These are phyloP conservation scores for Tetracladium marchalianum DNA, from an alignment of 495 filamentous ascomycete species.

Conservation along the genomic window DNA sequence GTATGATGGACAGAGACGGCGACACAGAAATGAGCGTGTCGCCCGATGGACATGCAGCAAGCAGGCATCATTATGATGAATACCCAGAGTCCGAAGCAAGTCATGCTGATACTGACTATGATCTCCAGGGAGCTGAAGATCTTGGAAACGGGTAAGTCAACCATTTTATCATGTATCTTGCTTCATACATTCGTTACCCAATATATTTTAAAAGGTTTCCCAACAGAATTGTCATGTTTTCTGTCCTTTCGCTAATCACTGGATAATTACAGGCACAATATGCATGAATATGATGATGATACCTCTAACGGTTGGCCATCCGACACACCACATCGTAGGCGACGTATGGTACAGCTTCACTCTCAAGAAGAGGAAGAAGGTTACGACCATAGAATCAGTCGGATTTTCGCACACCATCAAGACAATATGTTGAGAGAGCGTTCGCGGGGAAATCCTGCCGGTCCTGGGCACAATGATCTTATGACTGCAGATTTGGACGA, in stretches of 20 bases:
- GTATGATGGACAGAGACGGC: conserved; percentile 15
- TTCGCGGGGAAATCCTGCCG: not conserved
- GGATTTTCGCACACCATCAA: conserved; percentile 19
- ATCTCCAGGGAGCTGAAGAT: not conserved
- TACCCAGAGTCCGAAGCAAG: not conserved
- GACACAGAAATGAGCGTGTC: conserved; percentile 21
- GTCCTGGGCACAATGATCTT: not conserved
- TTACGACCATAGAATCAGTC: conserved; percentile 18
- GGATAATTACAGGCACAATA: not conserved
- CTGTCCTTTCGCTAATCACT: not conserved
- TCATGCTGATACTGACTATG: conserved; percentile 1
- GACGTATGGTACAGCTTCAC: conserved; percentile 4
- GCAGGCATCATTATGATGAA: conserved; percentile 1
- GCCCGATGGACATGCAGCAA: conserved; percentile 1
- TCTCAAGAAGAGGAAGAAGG: conserved; percentile 2
- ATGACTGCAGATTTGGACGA: conserved; percentile 4
- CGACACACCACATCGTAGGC: conserved; percentile 8
- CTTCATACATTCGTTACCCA: not conserved
- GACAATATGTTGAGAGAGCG: conserved; percentile 4
- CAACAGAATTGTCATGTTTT: conserved; percentile 1
- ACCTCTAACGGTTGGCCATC: conserved; percentile 11
- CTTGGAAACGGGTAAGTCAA: not conserved
- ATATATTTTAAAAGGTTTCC: not conserved
- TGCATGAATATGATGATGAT: conserved; percentile 13
- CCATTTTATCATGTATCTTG: not conserved